Evolutionary conservation across 768 basidiomycete genomes (phyloP), one percentile per base, ranked within the genome.

Genomic region (Russula virescens): DNA sequence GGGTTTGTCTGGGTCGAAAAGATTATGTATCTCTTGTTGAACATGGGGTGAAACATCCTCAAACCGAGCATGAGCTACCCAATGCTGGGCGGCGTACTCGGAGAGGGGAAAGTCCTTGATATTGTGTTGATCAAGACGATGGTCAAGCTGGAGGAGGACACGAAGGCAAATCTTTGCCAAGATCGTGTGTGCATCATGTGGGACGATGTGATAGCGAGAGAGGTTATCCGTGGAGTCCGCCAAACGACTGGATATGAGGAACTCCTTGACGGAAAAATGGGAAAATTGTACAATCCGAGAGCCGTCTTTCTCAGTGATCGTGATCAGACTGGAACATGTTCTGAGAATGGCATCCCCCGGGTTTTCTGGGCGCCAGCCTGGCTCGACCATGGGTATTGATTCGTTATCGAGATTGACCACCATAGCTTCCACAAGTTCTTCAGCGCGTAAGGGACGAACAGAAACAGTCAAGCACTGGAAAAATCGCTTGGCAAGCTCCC

Each of bases 301-400:
- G 26, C 43, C 49, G 23, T 51, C 25, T 31, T 25, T 42, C 6
- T 58, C 50, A 8, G 31, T 31, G 16, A 60, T 52, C 14, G 49
- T 46, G 34, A 60, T 60, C 4, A 60, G 45, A 21, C 58, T 53
- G 40, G 58, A 43, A 52, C 58, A 60, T 18, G 58, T 60, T 14
- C 7, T 25, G 14, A 51, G 50, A 19, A 60, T 25, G 19, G 49
- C 58, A 14, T 60, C 23, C 26, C 51, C 58, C 0, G 49, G 58
- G 43, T 60, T 49, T 14, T 21, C 19, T 5, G 31, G 28, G 26
- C 58, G 50, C 49, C 51, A 51, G 14, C 38, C 49, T 5, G 49
- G 35, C 13, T 51, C 28, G 10, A 60, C 21, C 11, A 5, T 31
- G 14, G 25, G 50, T 18, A 9, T 28, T 18, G 1, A 28, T 34